phyloP scores from a whole-genome alignment of 108 stramenopile genomes.

The Discostella stelligeroides region DNA sequence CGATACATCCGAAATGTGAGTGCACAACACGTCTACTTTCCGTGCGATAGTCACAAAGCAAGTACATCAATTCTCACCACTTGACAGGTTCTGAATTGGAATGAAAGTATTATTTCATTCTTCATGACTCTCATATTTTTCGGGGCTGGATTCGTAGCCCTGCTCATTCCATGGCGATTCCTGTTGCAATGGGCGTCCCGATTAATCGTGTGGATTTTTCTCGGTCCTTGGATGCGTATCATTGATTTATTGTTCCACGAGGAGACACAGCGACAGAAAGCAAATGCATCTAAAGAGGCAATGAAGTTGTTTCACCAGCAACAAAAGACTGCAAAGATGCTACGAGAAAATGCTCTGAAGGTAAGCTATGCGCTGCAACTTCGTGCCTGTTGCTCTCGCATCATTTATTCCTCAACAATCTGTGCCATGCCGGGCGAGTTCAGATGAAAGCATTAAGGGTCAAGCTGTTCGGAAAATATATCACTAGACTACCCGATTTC shows the following conservation, averaged over 20 bases:
- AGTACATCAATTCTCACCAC: constrained; percentile 35
- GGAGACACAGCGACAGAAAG: constrained; percentile 25
- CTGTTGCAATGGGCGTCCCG: constrained; percentile 62
- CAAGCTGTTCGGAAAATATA: constrained; percentile 65
- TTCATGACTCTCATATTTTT: constrained; percentile 62
- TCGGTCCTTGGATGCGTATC: constrained; percentile 78
- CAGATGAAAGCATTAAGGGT: constrained; percentile 51
- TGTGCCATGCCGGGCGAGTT: background rate
- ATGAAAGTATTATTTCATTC: constrained; percentile 66
- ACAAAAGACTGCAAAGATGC: constrained; percentile 40
- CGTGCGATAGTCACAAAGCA: no score
- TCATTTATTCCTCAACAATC: background rate
- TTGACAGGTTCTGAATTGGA: constrained; percentile 76
- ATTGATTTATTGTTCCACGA: constrained; percentile 54
- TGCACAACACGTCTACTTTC: no score
- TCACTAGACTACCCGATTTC: constrained; percentile 47
- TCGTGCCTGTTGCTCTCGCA: background rate
- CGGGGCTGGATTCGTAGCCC: constrained; percentile 47
- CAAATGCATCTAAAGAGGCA: constrained; percentile 11
- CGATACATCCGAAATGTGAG: constrained; percentile 30
- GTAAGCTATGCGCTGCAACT: constrained; percentile 28
- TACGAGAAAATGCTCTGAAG: constrained; percentile 73
- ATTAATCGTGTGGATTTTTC: constrained; percentile 62
- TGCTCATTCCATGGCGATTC: constrained; percentile 71
- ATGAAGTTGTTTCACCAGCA: constrained; percentile 29